Evolutionary conservation across 495 filamentous ascomycete species (phyloP).

Genomic region (Parathielavia appendiculata): DNA sequence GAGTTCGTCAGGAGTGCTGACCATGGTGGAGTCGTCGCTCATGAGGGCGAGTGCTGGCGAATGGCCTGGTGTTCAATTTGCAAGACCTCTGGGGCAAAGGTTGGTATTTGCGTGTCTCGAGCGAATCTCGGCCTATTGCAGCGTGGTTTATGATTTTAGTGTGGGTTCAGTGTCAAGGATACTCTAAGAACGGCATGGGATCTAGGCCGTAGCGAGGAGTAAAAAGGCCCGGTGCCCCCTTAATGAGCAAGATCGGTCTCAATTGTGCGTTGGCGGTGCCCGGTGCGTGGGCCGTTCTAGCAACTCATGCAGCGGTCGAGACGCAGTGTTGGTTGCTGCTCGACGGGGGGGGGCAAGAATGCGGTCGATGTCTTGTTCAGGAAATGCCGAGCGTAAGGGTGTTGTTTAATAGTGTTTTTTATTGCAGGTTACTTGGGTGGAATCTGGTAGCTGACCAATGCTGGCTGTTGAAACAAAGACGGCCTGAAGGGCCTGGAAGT

Average conservation of each 20-base stretch:
- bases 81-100: too few relatives aligned
- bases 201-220: too few relatives aligned
- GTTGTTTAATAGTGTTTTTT: slow-evolving; percentile 7
- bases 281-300: not conserved
- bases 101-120: too few relatives aligned
- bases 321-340: not conserved
- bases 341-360: not conserved
- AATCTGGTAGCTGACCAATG: too few relatives aligned
- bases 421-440: not conserved
- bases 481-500: not conserved
- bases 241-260: not conserved
- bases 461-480: not conserved
- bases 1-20: not conserved
- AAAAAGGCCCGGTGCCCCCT: too few relatives aligned
- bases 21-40: slow-evolving; percentile 9
- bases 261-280: not conserved
- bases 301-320: not conserved
- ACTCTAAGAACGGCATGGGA: too few relatives aligned
- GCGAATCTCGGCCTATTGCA: too few relatives aligned
- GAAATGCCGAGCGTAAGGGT: not conserved
- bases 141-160: too few relatives aligned
- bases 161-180: too few relatives aligned
- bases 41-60: not conserved
- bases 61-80: too few relatives aligned
- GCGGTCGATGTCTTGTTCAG: slow-evolving; percentile 3